Percentiles rank a stretch among this genome's conserved stretches.
Conservation (phyloP, 208 protist genomes). For the Trypanosoma platydactyli region DNA sequence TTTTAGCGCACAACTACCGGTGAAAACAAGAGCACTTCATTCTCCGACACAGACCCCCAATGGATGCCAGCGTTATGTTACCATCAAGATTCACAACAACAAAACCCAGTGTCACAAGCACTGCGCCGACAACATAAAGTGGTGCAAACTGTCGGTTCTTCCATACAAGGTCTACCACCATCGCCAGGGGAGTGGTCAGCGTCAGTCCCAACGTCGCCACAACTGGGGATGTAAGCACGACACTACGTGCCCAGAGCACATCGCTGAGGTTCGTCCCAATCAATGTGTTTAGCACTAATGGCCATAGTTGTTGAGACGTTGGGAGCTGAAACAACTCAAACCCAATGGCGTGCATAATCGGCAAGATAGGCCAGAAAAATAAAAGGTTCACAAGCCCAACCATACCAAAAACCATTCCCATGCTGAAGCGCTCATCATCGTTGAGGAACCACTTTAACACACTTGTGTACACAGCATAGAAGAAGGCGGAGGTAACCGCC, state of each 20-base stretch:
- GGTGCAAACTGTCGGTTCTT: constrained; percentile 42
- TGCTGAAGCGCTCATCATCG: constrained; percentile 82
- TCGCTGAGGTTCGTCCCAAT: constrained; percentile 92
- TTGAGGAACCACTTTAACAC: constrained; percentile 77
- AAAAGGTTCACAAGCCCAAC: constrained; percentile 81
- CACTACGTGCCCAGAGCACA: constrained; percentile 88
- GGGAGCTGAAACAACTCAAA: constrained; percentile 77
- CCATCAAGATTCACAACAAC: constrained; percentile 65
- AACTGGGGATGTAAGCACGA: constrained; percentile 88
- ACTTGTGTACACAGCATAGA: constrained; percentile 89
- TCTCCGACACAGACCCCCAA: constrained; percentile 12
- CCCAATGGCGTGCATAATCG: constrained; percentile 49
- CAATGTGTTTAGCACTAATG: constrained; percentile 77
- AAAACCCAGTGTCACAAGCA: constrained; percentile 79
- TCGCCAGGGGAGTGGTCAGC: constrained; percentile 87
- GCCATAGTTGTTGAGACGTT: constrained; percentile 53
- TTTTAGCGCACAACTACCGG: not conserved
- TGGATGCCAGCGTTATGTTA: not conserved
- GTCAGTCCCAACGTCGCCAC: constrained; percentile 89
- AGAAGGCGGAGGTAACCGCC: constrained; percentile 81
- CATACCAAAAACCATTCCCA: constrained; percentile 89
- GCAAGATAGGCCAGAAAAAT: constrained; percentile 72
- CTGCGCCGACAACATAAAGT: constrained; percentile 68
- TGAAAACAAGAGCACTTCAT: not conserved
- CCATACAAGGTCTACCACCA: constrained; percentile 80